phyloP scores from a whole-genome alignment of 1,284 basidiomycete genomes.

The Boletellus deceptivus region DNA sequence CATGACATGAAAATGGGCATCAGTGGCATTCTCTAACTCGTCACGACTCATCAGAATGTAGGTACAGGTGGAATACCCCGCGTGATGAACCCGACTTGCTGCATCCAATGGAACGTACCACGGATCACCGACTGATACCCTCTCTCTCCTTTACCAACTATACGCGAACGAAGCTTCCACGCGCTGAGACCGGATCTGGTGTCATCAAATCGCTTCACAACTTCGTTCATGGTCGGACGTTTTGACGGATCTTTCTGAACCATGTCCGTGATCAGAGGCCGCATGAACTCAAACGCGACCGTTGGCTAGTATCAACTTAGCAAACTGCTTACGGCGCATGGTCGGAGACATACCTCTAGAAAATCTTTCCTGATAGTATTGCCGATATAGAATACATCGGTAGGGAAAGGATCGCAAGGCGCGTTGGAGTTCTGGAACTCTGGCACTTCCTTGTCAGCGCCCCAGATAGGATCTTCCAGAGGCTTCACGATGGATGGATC shows the following conservation, averaged over 20 bases:
- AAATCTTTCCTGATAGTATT: conserved; percentile 33
- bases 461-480: conserved; percentile 19
- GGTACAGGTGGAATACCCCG: conserved; percentile 16
- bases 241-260: conserved; percentile 17
- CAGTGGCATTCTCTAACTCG: not conserved
- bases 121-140: not conserved
- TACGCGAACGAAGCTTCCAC: conserved; percentile 21
- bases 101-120: conserved; percentile 16
- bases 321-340: not conserved
- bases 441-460: conserved; percentile 27
- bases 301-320: conserved; percentile 4
- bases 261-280: conserved; percentile 18
- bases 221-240: conserved; percentile 21
- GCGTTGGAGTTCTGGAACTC: conserved; percentile 17
- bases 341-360: conserved; percentile 20
- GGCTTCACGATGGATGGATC: conserved; percentile 15
- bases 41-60: not conserved
- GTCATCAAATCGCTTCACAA: conserved; percentile 8
- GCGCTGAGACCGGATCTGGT: conserved; percentile 1
- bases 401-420: conserved; percentile 35
- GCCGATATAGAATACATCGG: conserved; percentile 39
- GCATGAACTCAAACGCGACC: conserved; percentile 16
- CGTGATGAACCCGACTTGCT: conserved; percentile 6
- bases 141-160: conserved; percentile 8
- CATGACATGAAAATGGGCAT: not conserved